Evolutionary conservation across 108 stramenopile species (phyloP).

Genomic region (Nitzschia palea): DNA sequence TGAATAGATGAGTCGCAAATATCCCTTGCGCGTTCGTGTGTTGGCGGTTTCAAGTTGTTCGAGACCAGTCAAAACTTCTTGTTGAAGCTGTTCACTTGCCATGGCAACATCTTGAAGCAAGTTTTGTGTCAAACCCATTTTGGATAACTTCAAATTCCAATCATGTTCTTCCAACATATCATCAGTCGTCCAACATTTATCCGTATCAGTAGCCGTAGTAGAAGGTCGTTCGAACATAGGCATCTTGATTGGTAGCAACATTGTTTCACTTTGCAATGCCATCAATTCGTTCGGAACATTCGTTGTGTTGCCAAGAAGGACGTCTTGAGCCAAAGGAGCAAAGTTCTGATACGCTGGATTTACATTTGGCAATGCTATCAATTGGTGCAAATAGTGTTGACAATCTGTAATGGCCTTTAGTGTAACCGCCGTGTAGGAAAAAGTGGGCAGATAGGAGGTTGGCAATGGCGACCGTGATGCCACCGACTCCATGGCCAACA

Average conservation of each 20-base stretch:
- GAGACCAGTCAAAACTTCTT: slow-evolving; percentile 4
- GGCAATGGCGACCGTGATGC: background rate
- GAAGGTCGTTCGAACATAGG: background rate
- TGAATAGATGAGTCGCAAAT: slow-evolving; percentile 13
- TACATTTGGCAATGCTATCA: no score
- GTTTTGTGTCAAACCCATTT: slow-evolving; percentile 25
- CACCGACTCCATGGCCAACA: slow-evolving; percentile 21
- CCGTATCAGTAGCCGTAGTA: no score
- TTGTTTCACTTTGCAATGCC: background rate
- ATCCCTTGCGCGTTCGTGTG: slow-evolving; percentile 6
- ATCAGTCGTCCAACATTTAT: slow-evolving; percentile 11
- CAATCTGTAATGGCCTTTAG: background rate
- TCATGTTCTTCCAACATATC: slow-evolving; percentile 39
- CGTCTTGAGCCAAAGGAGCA: no score
- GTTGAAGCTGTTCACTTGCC: slow-evolving; percentile 10
- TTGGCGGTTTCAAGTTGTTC: background rate
- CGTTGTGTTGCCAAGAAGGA: no score
- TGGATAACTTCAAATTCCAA: slow-evolving; percentile 26
- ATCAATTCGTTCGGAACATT: background rate
- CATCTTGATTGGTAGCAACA: background rate
- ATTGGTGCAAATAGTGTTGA: background rate
- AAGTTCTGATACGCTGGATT: no score
- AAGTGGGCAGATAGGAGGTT: slow-evolving; percentile 12
- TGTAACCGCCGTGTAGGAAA: slow-evolving; percentile 19
- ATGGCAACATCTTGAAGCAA: slow-evolving; percentile 43